A percentile compares a stretch with the other conserved stretches of the same genome.
Evolutionary conservation across 1,284 basidiomycete genomes (phyloP).

Genomic region (Leccinum laetum): DNA sequence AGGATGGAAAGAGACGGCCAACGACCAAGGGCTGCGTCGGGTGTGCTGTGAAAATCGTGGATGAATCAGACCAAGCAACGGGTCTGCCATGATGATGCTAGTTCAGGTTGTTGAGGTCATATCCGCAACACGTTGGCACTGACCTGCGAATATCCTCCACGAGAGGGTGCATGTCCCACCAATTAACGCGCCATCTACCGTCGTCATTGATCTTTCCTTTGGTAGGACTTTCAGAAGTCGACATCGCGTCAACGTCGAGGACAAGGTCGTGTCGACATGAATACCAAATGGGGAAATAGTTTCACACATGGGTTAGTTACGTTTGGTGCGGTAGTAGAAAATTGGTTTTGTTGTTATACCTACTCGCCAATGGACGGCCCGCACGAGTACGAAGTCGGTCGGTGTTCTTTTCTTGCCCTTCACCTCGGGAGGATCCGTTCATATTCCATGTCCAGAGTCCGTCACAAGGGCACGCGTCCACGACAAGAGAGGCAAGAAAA

Average conservation of each 20-base stretch:
- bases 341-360: neutral
- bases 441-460: slow-evolving; percentile 42
- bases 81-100: slow-evolving; percentile 43
- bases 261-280: neutral
- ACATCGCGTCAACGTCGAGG: slow-evolving; percentile 12
- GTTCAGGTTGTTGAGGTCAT: neutral
- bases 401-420: slow-evolving; percentile 27
- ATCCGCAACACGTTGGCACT: slow-evolving; percentile 9
- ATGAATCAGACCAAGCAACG: slow-evolving; percentile 66
- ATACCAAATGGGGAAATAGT: neutral
- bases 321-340: neutral
- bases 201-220: slow-evolving; percentile 62
- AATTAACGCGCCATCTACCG: slow-evolving; percentile 54
- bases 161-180: slow-evolving; percentile 73
- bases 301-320: neutral
- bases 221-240: slow-evolving; percentile 35
- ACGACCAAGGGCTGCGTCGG: slow-evolving; percentile 55
- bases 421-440: neutral
- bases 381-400: slow-evolving; percentile 69
- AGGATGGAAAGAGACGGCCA: slow-evolving; percentile 69
- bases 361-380: slow-evolving; percentile 23
- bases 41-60: slow-evolving; percentile 67
- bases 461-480: slow-evolving; percentile 51
- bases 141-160: slow-evolving; percentile 57
- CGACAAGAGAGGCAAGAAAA: slow-evolving; percentile 42